Base-by-base conservation (phyloP, 768 basidiomycete genomes). In the Psilocybe azurescens region DNA sequence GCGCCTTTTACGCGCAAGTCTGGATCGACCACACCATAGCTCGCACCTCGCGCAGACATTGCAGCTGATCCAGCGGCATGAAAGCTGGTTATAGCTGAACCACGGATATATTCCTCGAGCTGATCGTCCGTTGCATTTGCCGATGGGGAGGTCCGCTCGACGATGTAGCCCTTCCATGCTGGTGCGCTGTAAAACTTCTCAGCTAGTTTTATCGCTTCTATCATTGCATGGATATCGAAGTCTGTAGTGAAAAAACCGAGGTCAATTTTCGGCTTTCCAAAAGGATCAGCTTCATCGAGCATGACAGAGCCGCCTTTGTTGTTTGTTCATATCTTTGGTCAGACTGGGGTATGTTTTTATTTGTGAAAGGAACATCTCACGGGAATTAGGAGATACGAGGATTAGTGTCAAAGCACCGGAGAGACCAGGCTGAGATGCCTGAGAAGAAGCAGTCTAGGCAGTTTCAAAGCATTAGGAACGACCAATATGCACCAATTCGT, bases 121-220 rank as follows among this genome's bases (percentile, higher is more conserved):
- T 58, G 44, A 11, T 16, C 36, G n/a, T 58, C 56, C 5, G 47
- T 58, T 20, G 56, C 47, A 20, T 33, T 28, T 3, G 46, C 29
- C 16, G 36, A 30, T 1, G 33, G 46, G 47, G 46, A 29, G 9
- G 33, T 20, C 13, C 32, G 56, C n/a, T 29, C 11, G 8, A 58
- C 8, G 18, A 49, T 58, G 33, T 51, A 58, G 16, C 46, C 46
- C 46, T 49, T 50, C 56, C 56, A 58, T 18, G 56, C 32, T 47
- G 56, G 32, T 10, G 33, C 30, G 29, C n/a, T 33, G 46, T 33
- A 50, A 18, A 58, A 36, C 1, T 16, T 11, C 30, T 50, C n/a
- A 16, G 44, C 56, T 5, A 49, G 6, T 18, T 58, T 58, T 14
- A 58, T n/a, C 10, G 32, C 56, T 49, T 33, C n/a, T 2, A 50